A percentile compares a stretch with the other conserved stretches of the same genome.
These are phyloP conservation scores for Suhomyces anneliseae DNA, from an alignment of 1,139 yeast species.

Conservation along the genomic window DNA sequence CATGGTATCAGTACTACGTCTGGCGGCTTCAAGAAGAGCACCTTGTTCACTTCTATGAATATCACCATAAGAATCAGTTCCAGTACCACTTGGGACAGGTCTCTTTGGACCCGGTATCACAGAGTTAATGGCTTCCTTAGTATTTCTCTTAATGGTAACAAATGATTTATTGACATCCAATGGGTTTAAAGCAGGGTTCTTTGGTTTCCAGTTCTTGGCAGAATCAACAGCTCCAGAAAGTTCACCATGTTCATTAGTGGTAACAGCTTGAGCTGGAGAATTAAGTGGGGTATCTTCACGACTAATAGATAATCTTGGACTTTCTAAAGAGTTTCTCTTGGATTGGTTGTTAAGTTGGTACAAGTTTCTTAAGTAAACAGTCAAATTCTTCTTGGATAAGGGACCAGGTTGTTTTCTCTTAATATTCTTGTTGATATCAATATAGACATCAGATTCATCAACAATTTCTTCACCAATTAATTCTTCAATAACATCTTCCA, in stretches of 20 bases:
- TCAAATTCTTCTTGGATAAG: constrained; percentile 66
- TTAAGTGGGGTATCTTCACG: constrained; percentile 6
- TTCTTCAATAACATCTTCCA: constrained; percentile 97
- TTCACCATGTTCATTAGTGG: not conserved
- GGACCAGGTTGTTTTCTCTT: constrained; percentile 87
- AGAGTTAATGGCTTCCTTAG: constrained; percentile 23
- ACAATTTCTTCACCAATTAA: constrained; percentile 96
- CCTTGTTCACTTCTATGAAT: constrained; percentile 53
- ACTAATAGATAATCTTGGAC: constrained; percentile 10
- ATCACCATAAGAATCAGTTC: constrained; percentile 32
- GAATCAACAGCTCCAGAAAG: constrained; percentile 16
- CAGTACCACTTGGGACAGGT: constrained; percentile 15
- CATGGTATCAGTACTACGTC: constrained; percentile 12
- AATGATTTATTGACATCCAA: constrained; percentile 67
- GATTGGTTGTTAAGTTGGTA: constrained; percentile 41
- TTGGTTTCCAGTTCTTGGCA: constrained; percentile 46
- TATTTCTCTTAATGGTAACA: constrained; percentile 66
- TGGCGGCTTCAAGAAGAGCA: constrained; percentile 41
- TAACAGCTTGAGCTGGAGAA: not conserved
- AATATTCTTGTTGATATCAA: constrained; percentile 86
- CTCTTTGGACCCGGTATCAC: constrained; percentile 27
- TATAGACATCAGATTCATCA: constrained; percentile 94
- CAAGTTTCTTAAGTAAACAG: constrained; percentile 65
- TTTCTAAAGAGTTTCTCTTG: constrained; percentile 42
- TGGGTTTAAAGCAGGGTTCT: constrained; percentile 83